These are phyloP conservation scores for Uronychia setigera DNA, from an alignment of 73 alveolate genomes.

Conservation along the genomic window DNA sequence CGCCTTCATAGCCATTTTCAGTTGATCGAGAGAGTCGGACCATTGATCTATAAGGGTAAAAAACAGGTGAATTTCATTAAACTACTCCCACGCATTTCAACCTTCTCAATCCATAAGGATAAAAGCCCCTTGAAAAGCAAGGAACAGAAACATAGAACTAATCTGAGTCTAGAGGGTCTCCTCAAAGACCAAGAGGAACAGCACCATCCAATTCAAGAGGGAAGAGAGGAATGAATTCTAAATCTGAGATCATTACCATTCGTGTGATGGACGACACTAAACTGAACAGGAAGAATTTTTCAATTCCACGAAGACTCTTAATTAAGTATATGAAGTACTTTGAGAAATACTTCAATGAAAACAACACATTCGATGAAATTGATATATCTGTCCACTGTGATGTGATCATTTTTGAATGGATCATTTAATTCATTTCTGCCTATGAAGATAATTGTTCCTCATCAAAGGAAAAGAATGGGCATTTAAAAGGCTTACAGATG, in stretches of 20 bases:
- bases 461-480: too few species aligned
- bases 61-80: too few species aligned
- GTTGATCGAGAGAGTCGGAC: too few species aligned
- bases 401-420: constrained; percentile 69
- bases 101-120: too few species aligned
- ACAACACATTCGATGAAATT: constrained; percentile 44
- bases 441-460: too few species aligned
- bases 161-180: too few species aligned
- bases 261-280: constrained; percentile 67
- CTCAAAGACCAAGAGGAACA: too few species aligned
- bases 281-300: constrained; percentile 46
- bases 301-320: constrained; percentile 48
- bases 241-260: constrained; percentile 7
- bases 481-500: background rate
- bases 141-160: too few species aligned
- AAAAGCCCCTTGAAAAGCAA: too few species aligned
- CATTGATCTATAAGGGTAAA: too few species aligned
- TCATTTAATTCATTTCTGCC: constrained; percentile 44
- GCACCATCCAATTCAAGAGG: background rate
- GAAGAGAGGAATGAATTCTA: background rate
- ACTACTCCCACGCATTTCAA: too few species aligned
- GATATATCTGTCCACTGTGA: constrained; percentile 73
- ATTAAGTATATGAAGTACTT: constrained; percentile 63
- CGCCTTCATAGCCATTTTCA: too few species aligned
- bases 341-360: constrained; percentile 45